Percentiles rank a stretch among this genome's conserved stretches.
Conservation (phyloP, 192 early-diverging fungal species). For the Dispira parvispora region DNA sequence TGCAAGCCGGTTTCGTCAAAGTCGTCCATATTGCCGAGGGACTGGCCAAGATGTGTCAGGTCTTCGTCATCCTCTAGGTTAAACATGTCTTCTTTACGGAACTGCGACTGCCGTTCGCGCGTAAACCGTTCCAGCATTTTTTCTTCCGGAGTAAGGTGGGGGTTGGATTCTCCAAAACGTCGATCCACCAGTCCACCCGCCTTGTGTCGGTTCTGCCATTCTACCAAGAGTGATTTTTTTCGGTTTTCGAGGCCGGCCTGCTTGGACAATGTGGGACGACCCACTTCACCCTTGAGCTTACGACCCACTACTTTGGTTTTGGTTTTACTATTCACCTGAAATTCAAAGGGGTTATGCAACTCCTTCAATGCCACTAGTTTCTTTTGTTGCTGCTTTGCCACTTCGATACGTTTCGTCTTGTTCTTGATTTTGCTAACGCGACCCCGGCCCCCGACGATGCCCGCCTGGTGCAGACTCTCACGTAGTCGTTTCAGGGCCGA, state of each 20-base stretch:
- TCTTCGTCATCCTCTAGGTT: conserved; percentile 75
- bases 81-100: conserved; percentile 32
- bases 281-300: conserved; percentile 63
- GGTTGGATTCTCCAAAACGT: conserved; percentile 87
- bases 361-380: conserved; percentile 22
- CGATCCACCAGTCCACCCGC: conserved; percentile 70
- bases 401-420: conserved; percentile 35
- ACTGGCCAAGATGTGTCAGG: conserved; percentile 89
- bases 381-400: conserved; percentile 20
- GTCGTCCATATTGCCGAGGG: conserved; percentile 66
- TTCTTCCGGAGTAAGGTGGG: conserved; percentile 78
- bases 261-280: conserved; percentile 62
- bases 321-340: conserved; percentile 46
- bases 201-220: conserved; percentile 51
- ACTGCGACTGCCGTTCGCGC: conserved; percentile 42
- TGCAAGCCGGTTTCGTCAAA: conserved; percentile 51
- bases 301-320: conserved; percentile 77
- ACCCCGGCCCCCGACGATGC: conserved; percentile 52
- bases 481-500: conserved; percentile 76
- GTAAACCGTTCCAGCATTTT: conserved; percentile 93
- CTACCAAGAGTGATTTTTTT: conserved; percentile 65
- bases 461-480: conserved; percentile 54
- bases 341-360: conserved; percentile 78
- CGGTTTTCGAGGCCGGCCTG: conserved; percentile 77
- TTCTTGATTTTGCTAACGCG: conserved; percentile 46